These are phyloP conservation scores for Rubus idaeus DNA, from an alignment of 306 rosid species.

Conservation along the genomic window DNA sequence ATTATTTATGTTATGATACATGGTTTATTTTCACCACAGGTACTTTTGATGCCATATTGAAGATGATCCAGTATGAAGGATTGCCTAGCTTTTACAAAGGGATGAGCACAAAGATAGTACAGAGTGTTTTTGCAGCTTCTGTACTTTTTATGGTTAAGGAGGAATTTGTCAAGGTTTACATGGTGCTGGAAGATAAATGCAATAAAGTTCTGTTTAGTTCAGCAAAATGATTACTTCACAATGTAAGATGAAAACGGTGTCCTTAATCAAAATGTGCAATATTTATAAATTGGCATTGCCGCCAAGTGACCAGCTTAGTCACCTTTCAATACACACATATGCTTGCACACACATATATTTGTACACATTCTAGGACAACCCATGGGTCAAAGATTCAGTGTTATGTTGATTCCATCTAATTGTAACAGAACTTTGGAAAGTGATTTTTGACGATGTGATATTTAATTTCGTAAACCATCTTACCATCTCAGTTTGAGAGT, in stretches of 20 bases:
- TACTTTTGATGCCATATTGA: conserved; percentile 67
- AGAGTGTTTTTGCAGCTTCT: conserved; percentile 87
- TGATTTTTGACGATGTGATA: not conserved
- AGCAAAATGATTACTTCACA: conserved; percentile 19
- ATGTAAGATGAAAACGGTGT: not conserved
- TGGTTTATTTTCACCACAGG: conserved; percentile 36
- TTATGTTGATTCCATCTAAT: not conserved
- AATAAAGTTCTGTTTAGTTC: conserved; percentile 1
- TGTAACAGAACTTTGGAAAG: not conserved
- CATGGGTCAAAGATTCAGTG: not conserved
- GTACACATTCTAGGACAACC: not conserved
- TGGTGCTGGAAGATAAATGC: conserved; percentile 38
- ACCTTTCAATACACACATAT: not conserved
- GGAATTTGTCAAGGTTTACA: conserved; percentile 69
- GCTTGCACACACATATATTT: not conserved
- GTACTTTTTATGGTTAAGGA: conserved; percentile 81
- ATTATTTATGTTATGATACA: not conserved
- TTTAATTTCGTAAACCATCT: not conserved
- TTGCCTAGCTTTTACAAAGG: conserved; percentile 71
- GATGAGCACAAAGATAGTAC: conserved; percentile 84
- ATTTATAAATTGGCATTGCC: not conserved
- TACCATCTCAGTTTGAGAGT: not conserved
- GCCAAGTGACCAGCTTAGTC: not conserved
- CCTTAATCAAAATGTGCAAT: not conserved
- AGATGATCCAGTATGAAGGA: conserved; percentile 81